A percentile compares a stretch with the other conserved stretches of the same genome.
Conservation (phyloP, 495 filamentous ascomycete species). For the Zalerion maritima region DNA sequence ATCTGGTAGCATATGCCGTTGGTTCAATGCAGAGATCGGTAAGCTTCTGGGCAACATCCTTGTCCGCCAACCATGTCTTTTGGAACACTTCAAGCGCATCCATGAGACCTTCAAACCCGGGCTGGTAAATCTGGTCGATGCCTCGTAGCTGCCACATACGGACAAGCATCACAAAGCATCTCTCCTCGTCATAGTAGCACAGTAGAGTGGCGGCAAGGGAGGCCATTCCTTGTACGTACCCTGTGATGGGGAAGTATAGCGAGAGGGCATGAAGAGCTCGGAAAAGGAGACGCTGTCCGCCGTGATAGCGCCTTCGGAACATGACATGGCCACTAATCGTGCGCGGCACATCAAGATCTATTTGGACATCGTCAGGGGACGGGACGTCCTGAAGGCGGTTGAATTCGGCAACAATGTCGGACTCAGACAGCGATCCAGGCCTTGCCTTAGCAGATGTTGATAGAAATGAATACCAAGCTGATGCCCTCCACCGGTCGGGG, state of each 20-base stretch:
- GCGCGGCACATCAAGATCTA: constrained; percentile 90
- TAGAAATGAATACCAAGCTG: constrained; percentile 92
- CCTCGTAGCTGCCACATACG: constrained; percentile 82
- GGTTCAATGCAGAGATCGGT: constrained; percentile 66
- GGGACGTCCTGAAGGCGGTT: constrained; percentile 52
- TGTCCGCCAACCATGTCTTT: constrained; percentile 61
- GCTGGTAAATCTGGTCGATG: constrained; percentile 67
- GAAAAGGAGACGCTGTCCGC: constrained; percentile 84
- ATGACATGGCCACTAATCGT: constrained; percentile 96
- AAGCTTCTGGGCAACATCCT: constrained; percentile 61
- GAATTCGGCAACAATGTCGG: constrained; percentile 54
- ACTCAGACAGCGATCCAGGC: constrained; percentile 45
- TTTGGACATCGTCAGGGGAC: constrained; percentile 88
- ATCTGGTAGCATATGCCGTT: constrained; percentile 86
- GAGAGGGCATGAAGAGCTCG: constrained; percentile 83
- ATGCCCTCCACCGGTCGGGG: constrained; percentile 85
- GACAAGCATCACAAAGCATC: constrained; percentile 86
- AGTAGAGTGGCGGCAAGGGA: constrained; percentile 82
- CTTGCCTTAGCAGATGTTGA: constrained; percentile 60
- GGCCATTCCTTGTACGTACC: constrained; percentile 98
- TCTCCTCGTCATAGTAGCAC: constrained; percentile 94
- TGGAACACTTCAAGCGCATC: constrained; percentile 79
- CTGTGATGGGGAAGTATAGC: constrained; percentile 78
- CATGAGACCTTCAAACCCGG: constrained; percentile 81
- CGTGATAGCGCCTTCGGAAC: constrained; percentile 85